A percentile compares a stretch with the other conserved stretches of the same genome.
These are phyloP conservation scores for Plasmodium coatneyi DNA, from an alignment of 169 alveolate species.

Conservation along the genomic window DNA sequence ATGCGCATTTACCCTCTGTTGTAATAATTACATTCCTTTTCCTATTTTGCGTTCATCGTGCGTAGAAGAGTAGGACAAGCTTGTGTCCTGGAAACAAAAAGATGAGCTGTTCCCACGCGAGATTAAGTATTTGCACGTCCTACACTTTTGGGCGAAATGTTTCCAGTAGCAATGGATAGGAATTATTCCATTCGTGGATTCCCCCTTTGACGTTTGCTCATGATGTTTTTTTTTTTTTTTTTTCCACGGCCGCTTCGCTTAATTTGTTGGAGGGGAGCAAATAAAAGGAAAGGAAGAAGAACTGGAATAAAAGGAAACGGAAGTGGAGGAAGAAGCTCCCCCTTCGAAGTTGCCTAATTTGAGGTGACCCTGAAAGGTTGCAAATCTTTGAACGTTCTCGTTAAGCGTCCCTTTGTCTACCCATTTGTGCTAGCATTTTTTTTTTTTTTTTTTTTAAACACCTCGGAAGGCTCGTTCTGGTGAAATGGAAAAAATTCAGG, in stretches of 20 bases:
- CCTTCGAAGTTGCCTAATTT: no score
- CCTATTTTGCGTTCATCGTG: not conserved
- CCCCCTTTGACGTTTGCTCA: not conserved
- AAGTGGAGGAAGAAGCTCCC: not conserved
- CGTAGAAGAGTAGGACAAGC: not conserved
- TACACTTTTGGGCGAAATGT: not conserved
- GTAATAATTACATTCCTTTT: not conserved
- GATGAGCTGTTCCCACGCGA: not conserved
- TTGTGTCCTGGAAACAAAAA: not conserved
- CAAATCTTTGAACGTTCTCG: not conserved
- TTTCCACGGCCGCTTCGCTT: not conserved
- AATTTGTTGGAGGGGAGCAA: not conserved
- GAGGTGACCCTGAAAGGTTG: no score
- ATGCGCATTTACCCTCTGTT: not conserved
- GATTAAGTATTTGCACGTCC: not conserved
- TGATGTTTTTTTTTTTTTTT: not conserved
- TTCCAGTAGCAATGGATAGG: not conserved
- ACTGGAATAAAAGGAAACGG: no score
- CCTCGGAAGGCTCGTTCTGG: no score
- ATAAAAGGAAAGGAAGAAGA: no score
- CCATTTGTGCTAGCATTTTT: not conserved
- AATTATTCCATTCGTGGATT: constrained; percentile 6
- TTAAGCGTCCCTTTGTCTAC: not conserved
- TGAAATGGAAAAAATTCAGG: no score
- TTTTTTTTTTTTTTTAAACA: no score